Percentiles rank a stretch among this genome's conserved stretches.
phyloP scores from a whole-genome alignment of 495 filamentous ascomycete species.

The Hypomontagnella submonticulosa region DNA sequence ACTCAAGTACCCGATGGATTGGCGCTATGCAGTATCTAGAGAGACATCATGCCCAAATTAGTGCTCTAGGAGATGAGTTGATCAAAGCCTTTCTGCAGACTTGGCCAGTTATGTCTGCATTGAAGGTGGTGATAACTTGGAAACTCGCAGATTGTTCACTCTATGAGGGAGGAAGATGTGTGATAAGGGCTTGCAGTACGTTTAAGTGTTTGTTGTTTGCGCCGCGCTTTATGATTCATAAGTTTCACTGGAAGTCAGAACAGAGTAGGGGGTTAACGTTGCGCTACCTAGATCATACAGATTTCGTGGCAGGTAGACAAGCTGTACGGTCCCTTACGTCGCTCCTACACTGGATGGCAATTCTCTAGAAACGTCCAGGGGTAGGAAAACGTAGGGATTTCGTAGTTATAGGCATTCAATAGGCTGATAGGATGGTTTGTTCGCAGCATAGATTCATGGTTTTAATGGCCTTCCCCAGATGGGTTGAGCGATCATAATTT shows the following conservation, averaged over 20 bases:
- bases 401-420: neutral
- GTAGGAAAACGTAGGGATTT: conserved; percentile 5
- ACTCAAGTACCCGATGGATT: no score
- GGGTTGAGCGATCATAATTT: conserved; percentile 26
- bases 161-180: neutral
- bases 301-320: no score
- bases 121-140: no score
- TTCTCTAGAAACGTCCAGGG: conserved; percentile 4
- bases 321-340: conserved; percentile 1
- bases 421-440: conserved; percentile 5
- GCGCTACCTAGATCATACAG: no score
- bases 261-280: no score
- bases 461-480: conserved; percentile 10
- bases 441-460: conserved; percentile 6
- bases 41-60: no score
- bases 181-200: neutral
- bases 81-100: no score
- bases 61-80: no score
- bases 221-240: neutral
- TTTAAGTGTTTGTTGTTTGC: conserved; percentile 2
- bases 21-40: no score
- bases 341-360: conserved; percentile 1
- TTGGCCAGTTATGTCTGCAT: no score
- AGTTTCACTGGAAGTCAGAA: neutral
- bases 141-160: no score